Base-by-base conservation (phyloP, 805 yeast species). In the Babjeviella inositovora region DNA sequence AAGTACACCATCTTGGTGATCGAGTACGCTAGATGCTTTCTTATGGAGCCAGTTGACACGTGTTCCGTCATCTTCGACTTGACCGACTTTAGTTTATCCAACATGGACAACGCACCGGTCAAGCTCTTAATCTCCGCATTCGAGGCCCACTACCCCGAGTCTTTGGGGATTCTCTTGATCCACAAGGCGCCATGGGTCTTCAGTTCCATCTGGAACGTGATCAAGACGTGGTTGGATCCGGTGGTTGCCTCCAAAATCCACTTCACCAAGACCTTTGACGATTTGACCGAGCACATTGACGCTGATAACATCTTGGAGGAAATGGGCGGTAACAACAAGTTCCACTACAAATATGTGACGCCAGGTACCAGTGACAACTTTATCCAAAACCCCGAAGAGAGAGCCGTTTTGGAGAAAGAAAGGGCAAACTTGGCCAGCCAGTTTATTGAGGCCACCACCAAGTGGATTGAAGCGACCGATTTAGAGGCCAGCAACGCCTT, bases 131-230 rank as follows among this genome's bases (percentile, higher is more conserved):
- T 85, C 30, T 66, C 70, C 25, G 76, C 85, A 30, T 84, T 90
- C 47, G 97, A 90, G 56, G 93, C 93, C 0, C 94, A 87, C 43
- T 90, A 87, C 45, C 98, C 98, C 1, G 98, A 90, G 50, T 74
- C 81, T 19, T 61, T 90, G 29, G 95, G 94, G 10, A 67, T 66
- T 26, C 53, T 90, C 25, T 63, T 82, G 34, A 76, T 90, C 30
- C 93, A 82, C 53, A 77, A 79, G 37, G 96, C 98, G 0, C 98
- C 98, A 14, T 84, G 96, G 97, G 69, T 90, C 25, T 90, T 90
- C 53, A 70, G 79, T 24, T 87, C 95, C 13, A 80, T 87, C 29
- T 90, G 98, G 97, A 76, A 73, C 35, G 68, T 87, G 35, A 70
- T 90, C 37, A 82, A 81, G 47, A 72, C 74, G 37, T 87, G 96